These are phyloP conservation scores for Candida easanensis DNA, from an alignment of 805 yeast species.

Conservation along the genomic window DNA sequence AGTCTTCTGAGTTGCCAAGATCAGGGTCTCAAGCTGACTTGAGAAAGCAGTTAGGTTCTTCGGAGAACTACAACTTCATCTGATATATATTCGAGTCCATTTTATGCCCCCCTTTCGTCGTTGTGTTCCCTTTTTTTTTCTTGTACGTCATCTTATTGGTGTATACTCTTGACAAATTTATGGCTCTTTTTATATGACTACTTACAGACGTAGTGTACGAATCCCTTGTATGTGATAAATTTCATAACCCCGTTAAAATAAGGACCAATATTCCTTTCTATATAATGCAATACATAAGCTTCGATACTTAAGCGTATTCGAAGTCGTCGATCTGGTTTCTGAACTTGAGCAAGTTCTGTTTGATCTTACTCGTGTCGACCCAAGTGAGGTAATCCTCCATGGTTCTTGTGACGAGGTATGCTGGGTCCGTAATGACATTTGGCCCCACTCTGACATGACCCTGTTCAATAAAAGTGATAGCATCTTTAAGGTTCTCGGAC, in stretches of 20 bases:
- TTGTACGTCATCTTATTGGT: background rate
- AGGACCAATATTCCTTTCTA: background rate
- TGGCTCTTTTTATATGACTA: too few relatives aligned
- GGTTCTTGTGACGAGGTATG: constrained; percentile 86
- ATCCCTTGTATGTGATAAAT: too few relatives aligned
- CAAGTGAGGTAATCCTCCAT: constrained; percentile 97
- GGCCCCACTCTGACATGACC: constrained; percentile 99
- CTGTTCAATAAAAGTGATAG: constrained; percentile 89
- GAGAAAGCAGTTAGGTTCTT: constrained; percentile 37
- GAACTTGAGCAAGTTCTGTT: constrained; percentile 81
- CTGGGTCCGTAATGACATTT: constrained; percentile 91
- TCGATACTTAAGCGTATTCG: constrained; percentile 37
- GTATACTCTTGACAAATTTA: too few relatives aligned
- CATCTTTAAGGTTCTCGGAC: constrained; percentile 88
- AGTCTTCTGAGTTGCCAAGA: constrained; percentile 29
- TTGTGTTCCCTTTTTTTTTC: background rate
- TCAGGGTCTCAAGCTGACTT: constrained; percentile 38
- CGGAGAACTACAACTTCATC: constrained; percentile 32
- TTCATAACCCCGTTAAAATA: background rate
- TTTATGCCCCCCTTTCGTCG: background rate
- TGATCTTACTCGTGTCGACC: constrained; percentile 96
- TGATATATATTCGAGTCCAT: constrained; percentile 5
- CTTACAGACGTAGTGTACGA: too few relatives aligned
- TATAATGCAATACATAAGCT: too few relatives aligned
- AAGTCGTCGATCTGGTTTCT: constrained; percentile 70